Evolutionary conservation across 2,329 filamentous ascomycete species (phyloP).

Genomic region (Drechslera avenae): DNA sequence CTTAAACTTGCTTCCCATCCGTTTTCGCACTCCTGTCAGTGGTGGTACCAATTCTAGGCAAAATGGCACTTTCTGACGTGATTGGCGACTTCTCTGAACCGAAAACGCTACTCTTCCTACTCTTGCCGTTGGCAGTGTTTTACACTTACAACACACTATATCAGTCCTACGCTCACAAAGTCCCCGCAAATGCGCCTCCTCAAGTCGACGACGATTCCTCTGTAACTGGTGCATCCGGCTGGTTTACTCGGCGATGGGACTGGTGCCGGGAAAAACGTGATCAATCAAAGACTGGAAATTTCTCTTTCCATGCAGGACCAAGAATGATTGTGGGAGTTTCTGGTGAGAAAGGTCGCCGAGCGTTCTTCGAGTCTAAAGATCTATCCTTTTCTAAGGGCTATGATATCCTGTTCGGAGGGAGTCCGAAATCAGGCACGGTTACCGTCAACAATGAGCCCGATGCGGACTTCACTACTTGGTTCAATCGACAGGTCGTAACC

Average conservation of each 20-base stretch:
- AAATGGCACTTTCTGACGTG: constrained; percentile 19
- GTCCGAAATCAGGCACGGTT: constrained; percentile 18
- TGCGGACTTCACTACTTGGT: constrained; percentile 26
- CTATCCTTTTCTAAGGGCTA: constrained; percentile 53
- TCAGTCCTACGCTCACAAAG: constrained; percentile 23
- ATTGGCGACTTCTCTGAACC: constrained; percentile 7
- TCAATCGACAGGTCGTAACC: constrained; percentile 27
- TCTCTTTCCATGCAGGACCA: constrained; percentile 57
- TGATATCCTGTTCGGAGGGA: constrained; percentile 35
- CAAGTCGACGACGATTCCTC: constrained; percentile 41
- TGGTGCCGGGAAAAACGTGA: constrained; percentile 48
- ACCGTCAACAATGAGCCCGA: constrained; percentile 16
- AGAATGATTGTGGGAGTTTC: constrained; percentile 54
- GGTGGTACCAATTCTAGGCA: not conserved
- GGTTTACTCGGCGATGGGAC: constrained; percentile 55
- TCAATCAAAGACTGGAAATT: constrained; percentile 50
- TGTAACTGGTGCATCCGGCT: constrained; percentile 52
- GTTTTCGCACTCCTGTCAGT: too few relatives aligned
- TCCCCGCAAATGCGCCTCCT: constrained; percentile 30
- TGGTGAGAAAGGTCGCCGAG: constrained; percentile 50
- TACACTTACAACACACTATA: constrained; percentile 17
- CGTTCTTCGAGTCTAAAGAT: constrained; percentile 55
- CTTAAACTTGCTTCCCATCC: too few relatives aligned
- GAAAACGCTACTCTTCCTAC: constrained; percentile 13
- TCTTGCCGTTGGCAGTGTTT: constrained; percentile 16